Conservation (phyloP, 495 filamentous ascomycete genomes). For the Penicillium canariense region DNA sequence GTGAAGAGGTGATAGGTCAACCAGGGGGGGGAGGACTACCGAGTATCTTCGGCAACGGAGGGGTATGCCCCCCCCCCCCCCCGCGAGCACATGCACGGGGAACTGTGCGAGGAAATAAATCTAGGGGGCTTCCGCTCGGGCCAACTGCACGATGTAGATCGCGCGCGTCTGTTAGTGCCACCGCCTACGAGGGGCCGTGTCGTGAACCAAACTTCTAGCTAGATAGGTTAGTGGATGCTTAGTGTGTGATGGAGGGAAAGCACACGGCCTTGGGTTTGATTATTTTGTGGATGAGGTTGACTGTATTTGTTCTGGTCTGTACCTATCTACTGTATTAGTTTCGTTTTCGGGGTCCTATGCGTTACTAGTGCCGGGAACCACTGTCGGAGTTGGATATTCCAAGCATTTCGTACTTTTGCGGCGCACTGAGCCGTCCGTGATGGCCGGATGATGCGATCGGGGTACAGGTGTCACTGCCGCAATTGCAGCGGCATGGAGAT, state of each 20-base stretch:
- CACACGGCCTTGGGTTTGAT: background rate
- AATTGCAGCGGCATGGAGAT: background rate
- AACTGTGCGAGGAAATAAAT: background rate
- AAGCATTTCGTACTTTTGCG: background rate
- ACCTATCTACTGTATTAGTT: no score
- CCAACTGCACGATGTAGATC: constrained; percentile 11
- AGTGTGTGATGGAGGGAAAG: background rate
- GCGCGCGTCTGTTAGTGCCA: constrained; percentile 11
- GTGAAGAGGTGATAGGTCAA: background rate
- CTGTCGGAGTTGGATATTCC: background rate
- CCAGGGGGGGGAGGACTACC: no score
- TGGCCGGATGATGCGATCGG: background rate
- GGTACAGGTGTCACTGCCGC: background rate
- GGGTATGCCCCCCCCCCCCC: no score
- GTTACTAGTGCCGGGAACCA: background rate
- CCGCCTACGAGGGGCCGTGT: background rate
- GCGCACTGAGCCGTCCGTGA: background rate
- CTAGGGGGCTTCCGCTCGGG: constrained; percentile 4
- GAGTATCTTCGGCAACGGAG: no score
- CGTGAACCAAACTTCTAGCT: background rate
- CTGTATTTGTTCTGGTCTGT: no score
- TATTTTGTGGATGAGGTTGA: no score
- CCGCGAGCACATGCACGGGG: background rate
- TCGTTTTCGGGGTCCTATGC: background rate
- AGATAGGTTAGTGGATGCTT: background rate